These are phyloP conservation scores for Neofusicoccum kwambonambiense DNA, from an alignment of 2,329 filamentous ascomycete genomes.

Conservation along the genomic window DNA sequence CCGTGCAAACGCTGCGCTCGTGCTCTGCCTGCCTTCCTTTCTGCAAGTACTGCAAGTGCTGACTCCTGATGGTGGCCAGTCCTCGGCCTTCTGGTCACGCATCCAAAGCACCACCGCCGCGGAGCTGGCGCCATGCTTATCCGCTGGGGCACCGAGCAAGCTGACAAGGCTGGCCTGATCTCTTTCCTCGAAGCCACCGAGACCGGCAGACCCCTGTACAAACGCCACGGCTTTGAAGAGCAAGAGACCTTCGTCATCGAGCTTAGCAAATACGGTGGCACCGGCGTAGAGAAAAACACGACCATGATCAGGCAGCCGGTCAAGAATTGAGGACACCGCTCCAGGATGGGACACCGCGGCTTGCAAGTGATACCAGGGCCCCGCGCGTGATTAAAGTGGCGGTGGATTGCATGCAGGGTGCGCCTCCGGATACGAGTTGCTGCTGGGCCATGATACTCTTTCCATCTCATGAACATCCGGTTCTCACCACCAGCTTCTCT, in stretches of 20 bases:
- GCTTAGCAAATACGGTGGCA: slow-evolving; percentile 29
- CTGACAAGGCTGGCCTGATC: slow-evolving; percentile 37
- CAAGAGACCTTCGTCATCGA: slow-evolving; percentile 27
- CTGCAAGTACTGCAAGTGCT: slow-evolving; percentile 21
- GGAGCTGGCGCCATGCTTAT: slow-evolving; percentile 12
- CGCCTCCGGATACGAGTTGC: too few species aligned
- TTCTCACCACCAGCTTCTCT: too few species aligned
- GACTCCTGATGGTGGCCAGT: slow-evolving; percentile 25
- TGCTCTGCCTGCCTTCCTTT: not conserved
- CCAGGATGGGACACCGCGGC: too few species aligned
- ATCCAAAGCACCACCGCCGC: slow-evolving; percentile 17
- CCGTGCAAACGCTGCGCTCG: too few species aligned
- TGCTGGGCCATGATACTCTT: too few species aligned
- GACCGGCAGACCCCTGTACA: slow-evolving; percentile 39
- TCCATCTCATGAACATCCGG: too few species aligned
- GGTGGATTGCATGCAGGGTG: too few species aligned
- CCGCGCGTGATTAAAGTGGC: too few species aligned
- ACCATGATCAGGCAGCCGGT: slow-evolving; percentile 30
- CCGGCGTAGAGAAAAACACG: slow-evolving; percentile 30
- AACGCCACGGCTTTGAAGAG: slow-evolving; percentile 25
- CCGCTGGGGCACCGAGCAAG: slow-evolving; percentile 14
- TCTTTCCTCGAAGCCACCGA: slow-evolving; percentile 43
- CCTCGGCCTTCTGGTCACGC: slow-evolving; percentile 13
- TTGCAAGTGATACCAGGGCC: too few species aligned
- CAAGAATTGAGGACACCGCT: not conserved